These are phyloP conservation scores for Pelargonium exstipulatum DNA, from an alignment of 441 rosid genomes.

Conservation along the genomic window DNA sequence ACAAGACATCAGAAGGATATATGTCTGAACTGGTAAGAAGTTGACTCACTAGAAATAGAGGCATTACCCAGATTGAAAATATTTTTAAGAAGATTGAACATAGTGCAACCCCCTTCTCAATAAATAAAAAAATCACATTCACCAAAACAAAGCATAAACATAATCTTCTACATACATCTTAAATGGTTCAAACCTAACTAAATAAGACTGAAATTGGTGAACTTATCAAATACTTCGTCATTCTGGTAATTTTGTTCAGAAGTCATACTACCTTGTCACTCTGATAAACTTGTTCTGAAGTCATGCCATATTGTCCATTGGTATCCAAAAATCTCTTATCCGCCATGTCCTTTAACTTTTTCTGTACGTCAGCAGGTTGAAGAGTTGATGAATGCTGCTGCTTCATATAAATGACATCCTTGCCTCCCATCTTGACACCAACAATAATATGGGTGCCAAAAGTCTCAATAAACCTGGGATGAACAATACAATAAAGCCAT, in stretches of 20 bases:
- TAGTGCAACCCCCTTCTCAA: neutral
- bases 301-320: slow-evolving; percentile 36
- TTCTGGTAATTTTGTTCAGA: slow-evolving; percentile 44
- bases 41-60: too few relatives aligned
- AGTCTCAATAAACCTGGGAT: slow-evolving; percentile 68
- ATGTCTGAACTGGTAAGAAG: too few relatives aligned
- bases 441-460: slow-evolving; percentile 90
- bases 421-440: slow-evolving; percentile 95
- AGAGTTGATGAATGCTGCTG: slow-evolving; percentile 77
- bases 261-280: slow-evolving; percentile 57
- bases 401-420: slow-evolving; percentile 84
- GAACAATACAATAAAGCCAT: neutral
- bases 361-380: slow-evolving; percentile 72
- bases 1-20: too few relatives aligned
- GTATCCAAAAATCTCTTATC: slow-evolving; percentile 77
- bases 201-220: slow-evolving; percentile 1
- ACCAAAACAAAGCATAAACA: neutral
- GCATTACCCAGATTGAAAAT: too few relatives aligned
- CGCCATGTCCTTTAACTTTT: slow-evolving; percentile 74
- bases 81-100: too few relatives aligned
- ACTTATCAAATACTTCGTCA: slow-evolving; percentile 25
- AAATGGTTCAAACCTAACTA: neutral
- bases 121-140: neutral
- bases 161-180: neutral
- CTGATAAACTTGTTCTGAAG: slow-evolving; percentile 42